A percentile compares a stretch with the other conserved stretches of the same genome.
These are phyloP conservation scores for Euphorbia schlechtendalii DNA, from an alignment of 441 rosid genomes.

Conservation along the genomic window DNA sequence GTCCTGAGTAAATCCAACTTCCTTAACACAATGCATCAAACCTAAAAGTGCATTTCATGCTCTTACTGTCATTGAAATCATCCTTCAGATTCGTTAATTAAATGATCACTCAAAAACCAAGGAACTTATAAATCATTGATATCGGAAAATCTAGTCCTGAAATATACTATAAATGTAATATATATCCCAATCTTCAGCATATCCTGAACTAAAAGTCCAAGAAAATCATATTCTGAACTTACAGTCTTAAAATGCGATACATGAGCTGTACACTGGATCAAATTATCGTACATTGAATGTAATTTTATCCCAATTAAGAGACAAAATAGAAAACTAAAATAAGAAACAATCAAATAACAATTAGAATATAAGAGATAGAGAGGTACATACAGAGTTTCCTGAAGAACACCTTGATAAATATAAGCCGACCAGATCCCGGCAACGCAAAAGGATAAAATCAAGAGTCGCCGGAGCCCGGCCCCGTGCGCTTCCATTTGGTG, in stretches of 20 bases:
- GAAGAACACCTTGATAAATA: slow-evolving; percentile 93
- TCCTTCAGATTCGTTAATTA: too few species aligned
- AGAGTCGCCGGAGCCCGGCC: slow-evolving; percentile 57
- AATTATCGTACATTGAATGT: too few species aligned
- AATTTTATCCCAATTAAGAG: not conserved
- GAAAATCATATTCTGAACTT: too few species aligned
- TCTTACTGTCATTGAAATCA: too few species aligned
- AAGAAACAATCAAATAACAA: too few species aligned
- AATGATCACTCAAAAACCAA: not conserved
- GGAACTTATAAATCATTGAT: too few species aligned
- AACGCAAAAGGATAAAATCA: slow-evolving; percentile 73
- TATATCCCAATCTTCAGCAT: not conserved
- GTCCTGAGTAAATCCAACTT: too few species aligned
- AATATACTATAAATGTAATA: too few species aligned
- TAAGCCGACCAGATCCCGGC: slow-evolving; percentile 96
- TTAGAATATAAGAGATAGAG: slow-evolving; percentile 1
- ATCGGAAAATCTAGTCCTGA: too few species aligned
- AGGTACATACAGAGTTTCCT: slow-evolving; percentile 73
- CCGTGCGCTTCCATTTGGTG: slow-evolving; percentile 58
- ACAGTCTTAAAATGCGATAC: too few species aligned
- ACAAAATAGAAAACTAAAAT: slow-evolving; percentile 1
- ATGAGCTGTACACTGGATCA: not conserved
- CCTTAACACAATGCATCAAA: too few species aligned
- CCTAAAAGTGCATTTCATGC: too few species aligned
- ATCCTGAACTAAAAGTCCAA: not conserved